Conservation (phyloP, 2,329 filamentous ascomycete genomes). For the Venturia effusa region DNA sequence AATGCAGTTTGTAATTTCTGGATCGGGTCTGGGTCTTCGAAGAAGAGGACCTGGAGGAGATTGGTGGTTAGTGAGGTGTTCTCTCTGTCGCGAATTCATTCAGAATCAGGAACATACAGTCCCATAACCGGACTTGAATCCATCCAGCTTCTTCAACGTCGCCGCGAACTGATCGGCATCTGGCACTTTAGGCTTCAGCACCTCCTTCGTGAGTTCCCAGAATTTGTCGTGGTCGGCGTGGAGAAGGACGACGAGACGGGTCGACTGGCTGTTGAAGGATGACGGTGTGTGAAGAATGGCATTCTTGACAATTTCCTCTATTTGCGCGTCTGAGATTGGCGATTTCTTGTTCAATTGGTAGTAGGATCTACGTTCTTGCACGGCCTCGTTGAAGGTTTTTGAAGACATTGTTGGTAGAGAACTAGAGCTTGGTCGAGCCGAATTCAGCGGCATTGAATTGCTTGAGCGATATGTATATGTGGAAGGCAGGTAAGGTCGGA, state of each 20-base stretch:
- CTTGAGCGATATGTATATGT: not conserved
- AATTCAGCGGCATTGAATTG: not conserved
- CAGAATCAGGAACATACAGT: conserved; percentile 61
- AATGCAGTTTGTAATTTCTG: conserved; percentile 57
- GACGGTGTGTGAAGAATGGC: conserved; percentile 61
- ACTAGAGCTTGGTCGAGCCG: not conserved
- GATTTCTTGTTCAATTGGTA: conserved; percentile 58
- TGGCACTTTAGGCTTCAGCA: conserved; percentile 58
- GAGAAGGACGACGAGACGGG: conserved; percentile 67
- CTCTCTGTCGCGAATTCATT: not conserved
- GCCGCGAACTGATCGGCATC: conserved; percentile 48
- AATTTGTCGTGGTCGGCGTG: conserved; percentile 77
- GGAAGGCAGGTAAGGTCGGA: not conserved
- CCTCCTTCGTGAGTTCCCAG: conserved; percentile 62
- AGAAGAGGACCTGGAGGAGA: conserved; percentile 60
- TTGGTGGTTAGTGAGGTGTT: not conserved
- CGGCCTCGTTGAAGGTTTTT: conserved; percentile 47
- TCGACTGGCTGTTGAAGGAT: conserved; percentile 82
- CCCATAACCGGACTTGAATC: conserved; percentile 64
- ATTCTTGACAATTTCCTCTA: conserved; percentile 50
- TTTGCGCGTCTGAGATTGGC: conserved; percentile 43
- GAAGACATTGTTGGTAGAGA: not conserved
- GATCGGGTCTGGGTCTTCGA: conserved; percentile 63
- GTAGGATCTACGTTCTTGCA: conserved; percentile 58
- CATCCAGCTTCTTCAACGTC: conserved; percentile 39